Evolutionary conservation across 2,329 filamentous ascomycete genomes (phyloP), one percentile per base, ranked within the genome.

Genomic region (Verticillium albo-atrum): DNA sequence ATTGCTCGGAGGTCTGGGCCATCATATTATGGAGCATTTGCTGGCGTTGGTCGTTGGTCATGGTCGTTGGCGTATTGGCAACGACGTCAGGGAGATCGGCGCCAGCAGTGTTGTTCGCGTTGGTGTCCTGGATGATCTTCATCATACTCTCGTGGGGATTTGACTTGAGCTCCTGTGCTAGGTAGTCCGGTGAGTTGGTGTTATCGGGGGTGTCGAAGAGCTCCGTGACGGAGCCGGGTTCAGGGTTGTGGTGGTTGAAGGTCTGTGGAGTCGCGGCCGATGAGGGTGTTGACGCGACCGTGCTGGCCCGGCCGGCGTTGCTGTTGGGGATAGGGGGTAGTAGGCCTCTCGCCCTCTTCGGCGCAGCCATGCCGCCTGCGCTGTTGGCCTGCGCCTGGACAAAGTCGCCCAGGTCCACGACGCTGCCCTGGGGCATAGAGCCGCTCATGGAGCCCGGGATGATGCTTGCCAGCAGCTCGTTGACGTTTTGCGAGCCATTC

Each of bases 391-490:
- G 79, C 28, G 78, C 74, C 56, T 82, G 79, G 51, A 84, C 75
- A 63, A 84, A 81, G 59, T 88, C 86, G 54, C 82, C 83, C 15
- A 88, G 74, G 61, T 88, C 84, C 34, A 88, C 82, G 7, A 89
- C 82, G 59, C 76, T 86, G 27, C 84, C 83, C 60, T 82, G 79
- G 4, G 77, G 78, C 51, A 82, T 67, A 27, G 72, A 63, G 61
- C 75, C 73, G 59, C 77, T 76, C 37, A 73, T 79, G 67, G 82
- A 80, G 34, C 74, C 77, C 4, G 89, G 85, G 60, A 95, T 88
- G 60, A 90, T 85, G 64, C 87, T 89, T 4, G 88, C 86, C 70
- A 98, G 90, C 70, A 97, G 89, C 66, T 96, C 93, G 59, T 90
- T 87, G 50, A 98, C 84, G 61, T 91, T 94, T 69, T 91, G 86